Base-by-base conservation (phyloP, 805 yeast genomes). In the Candida mattraensis region DNA sequence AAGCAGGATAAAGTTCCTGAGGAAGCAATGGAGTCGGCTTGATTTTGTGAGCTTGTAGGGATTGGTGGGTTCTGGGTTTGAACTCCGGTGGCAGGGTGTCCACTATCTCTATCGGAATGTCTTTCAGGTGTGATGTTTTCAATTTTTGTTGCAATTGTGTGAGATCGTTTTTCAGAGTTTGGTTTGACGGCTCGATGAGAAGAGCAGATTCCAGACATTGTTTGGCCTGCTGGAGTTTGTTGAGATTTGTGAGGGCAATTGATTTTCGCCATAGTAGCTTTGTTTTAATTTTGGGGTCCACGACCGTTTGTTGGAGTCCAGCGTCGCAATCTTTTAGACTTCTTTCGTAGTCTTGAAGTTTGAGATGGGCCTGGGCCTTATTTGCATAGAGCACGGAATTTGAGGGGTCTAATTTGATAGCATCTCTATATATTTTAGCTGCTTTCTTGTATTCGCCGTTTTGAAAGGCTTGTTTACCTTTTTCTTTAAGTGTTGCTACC, bases 361-460 rank as follows among this genome's bases (percentile, higher is more conserved):
- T 77, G 25, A 82, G 53, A 43, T 72, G 68, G n/a, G 86, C 68
- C 64, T 78, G 77, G 0, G 93, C 83, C 28, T 83, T 60, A 51
- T 84, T 84, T n/a, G 89, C 73, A 51, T 69, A 78, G 1, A 78
- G 61, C 0, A 80, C 69, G 0, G 88, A 70, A 41, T 77, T 74
- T 0, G 45, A 23, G 0, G 78, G 70, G 32, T 74, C 74, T 12
- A 66, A 20, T 7, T 58, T 58, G 23, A 80, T 65, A 3, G 89
- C 87, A 32, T 72, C 70, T 8, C 74, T 55, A 54, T 84, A 84
- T 0, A 67, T 56, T 16, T 65, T 53, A 1, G 74, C 71, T 0
- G 93, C 87, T 18, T 64, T 63, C 5, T 45, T 45, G 51, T 56
- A 83, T 30, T 78, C 61, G 9, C 64, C 60, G 2, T 42, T 40